These are phyloP conservation scores for Quercus glauca DNA, from an alignment of 306 rosid genomes.

Conservation along the genomic window DNA sequence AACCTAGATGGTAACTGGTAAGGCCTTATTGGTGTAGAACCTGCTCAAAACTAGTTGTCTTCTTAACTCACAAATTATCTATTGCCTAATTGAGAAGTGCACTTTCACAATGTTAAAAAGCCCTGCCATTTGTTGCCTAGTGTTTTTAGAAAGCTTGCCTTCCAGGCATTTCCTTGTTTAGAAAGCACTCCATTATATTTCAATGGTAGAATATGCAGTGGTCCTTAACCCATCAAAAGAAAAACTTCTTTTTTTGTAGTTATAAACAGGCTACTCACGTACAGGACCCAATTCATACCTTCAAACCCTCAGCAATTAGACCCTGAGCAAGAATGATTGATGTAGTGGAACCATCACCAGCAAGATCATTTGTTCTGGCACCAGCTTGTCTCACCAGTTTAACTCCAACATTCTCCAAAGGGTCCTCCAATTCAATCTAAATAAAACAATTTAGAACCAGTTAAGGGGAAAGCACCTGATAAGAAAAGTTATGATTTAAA, in stretches of 20 bases:
- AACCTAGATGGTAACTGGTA: not conserved
- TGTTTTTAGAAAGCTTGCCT: not conserved
- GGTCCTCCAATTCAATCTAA: constrained; percentile 90
- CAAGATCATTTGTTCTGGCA: constrained; percentile 86
- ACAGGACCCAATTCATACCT: constrained; percentile 44
- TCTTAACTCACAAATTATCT: too few relatives aligned
- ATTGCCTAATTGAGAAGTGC: not conserved
- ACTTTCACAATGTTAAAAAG: not conserved
- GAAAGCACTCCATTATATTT: not conserved
- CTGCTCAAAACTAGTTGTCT: not conserved
- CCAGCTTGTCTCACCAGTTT: constrained; percentile 98
- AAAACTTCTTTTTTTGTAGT: not conserved
- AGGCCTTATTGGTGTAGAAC: not conserved
- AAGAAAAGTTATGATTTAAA: not conserved
- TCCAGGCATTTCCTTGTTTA: not conserved
- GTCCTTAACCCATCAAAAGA: constrained; percentile 4
- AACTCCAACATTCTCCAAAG: constrained; percentile 90
- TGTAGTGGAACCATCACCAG: constrained; percentile 96
- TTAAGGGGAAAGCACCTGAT: not conserved
- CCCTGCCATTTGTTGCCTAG: not conserved
- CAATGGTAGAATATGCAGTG: not conserved
- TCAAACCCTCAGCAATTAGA: constrained; percentile 83
- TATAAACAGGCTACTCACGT: constrained; percentile 3
- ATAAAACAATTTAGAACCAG: not conserved
- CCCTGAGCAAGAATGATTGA: constrained; percentile 89